Base-by-base conservation (phyloP, 1,284 basidiomycete genomes). In the Leccinum griseonigrum region DNA sequence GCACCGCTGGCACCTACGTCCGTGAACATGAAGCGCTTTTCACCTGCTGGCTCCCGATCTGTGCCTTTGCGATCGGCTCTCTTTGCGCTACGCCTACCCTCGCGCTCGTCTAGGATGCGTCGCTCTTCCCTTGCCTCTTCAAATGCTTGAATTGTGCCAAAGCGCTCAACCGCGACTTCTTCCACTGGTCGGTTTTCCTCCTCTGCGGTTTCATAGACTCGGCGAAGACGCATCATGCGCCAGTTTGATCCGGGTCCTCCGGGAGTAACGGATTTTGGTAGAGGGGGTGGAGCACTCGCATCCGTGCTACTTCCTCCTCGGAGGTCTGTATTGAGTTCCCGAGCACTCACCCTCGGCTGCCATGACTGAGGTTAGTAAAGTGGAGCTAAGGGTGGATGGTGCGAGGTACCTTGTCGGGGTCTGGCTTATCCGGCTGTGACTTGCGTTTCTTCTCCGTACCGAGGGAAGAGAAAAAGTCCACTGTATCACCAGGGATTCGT, bases 191-290 rank as follows among this genome's bases (percentile, higher is more conserved):
- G 78, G 3, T 85, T 84, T 67, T 96, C 94, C 70, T 97, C 94
- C 64, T 95, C 88, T 0, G 92, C 94, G 4, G 91, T 85, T 74
- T 98, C 96, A 72, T 92, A 95, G 1, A 95, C 89, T 13, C 93
- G 83, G 40, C 90, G 86, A 1, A 99, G 85, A 73, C 96, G 95
- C 89, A 94, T 95, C 96, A 98, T 98, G 26, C 97, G 87, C 97
- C 97, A 99, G 71, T 90, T 88, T 16, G 93, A 94, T 10, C 97
- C 97, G 2, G 95, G 92, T 0, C 93, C 94, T 2, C 96, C 95
- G 0, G 93, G 92, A 1, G 82, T 85, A 55, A 79, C 68, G 50
- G 83, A 70, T 76, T 86, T 86, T 1, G 82, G 28, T 18, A 28
- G 73, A 64, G 81, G 74, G 9, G 79, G 74, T 58, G 82, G 74